Conservation (phyloP, 371 early-diverging fungal genomes). For the Chytridium lagenaria region DNA sequence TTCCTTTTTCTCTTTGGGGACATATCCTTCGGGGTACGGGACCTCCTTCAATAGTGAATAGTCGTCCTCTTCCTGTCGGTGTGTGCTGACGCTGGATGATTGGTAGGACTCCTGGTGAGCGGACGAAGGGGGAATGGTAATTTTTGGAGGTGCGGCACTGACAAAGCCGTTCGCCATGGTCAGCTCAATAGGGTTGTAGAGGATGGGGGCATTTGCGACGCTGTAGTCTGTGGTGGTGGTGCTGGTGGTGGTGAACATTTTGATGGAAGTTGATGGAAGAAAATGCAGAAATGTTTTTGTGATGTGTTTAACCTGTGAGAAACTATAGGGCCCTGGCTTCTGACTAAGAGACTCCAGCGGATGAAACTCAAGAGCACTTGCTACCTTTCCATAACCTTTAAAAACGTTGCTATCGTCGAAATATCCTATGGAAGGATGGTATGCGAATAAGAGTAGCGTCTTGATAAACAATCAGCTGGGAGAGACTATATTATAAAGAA, state of each 20-base stretch:
- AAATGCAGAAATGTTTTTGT: background rate
- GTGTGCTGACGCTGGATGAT: background rate
- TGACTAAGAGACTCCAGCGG: no score
- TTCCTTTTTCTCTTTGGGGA: conserved; percentile 28
- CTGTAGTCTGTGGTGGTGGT: background rate
- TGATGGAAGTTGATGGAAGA: background rate
- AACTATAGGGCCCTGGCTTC: no score
- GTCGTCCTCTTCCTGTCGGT: background rate
- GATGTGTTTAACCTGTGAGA: background rate
- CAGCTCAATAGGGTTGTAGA: conserved; percentile 13
- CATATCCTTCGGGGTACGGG: conserved; percentile 50
- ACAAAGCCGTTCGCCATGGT: conserved; percentile 13
- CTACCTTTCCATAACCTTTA: no score
- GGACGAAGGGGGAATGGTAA: background rate
- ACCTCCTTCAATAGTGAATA: conserved; percentile 19
- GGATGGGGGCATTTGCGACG: background rate
- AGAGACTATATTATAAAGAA: no score
- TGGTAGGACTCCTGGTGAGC: background rate
- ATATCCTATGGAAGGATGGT: no score
- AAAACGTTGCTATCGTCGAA: no score
- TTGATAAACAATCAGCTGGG: no score
- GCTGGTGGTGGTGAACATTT: background rate
- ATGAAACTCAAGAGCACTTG: no score
- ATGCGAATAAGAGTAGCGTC: no score
- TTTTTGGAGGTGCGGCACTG: background rate